phyloP scores from a whole-genome alignment of 2,329 filamentous ascomycete species.

The Verticillium albo-atrum region DNA sequence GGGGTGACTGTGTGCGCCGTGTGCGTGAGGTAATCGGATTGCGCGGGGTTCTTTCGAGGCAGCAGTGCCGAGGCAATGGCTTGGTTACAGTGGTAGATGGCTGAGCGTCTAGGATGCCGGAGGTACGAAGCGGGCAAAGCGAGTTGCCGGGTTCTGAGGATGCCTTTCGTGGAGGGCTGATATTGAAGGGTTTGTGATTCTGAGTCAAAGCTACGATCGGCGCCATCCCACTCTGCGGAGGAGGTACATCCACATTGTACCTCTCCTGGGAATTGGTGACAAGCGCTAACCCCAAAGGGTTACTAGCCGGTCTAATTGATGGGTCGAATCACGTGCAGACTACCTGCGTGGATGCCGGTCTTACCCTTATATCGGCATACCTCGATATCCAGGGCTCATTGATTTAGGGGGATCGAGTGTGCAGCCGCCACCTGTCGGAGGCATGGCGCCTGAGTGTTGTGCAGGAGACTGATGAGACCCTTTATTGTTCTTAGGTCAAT shows the following conservation, averaged over 20 bases:
- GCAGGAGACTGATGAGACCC: background rate
- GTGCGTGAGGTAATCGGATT: background rate
- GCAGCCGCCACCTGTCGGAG: too few relatives aligned
- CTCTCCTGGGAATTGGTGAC: background rate
- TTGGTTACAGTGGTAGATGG: background rate
- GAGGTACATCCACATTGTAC: background rate
- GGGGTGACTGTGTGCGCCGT: background rate
- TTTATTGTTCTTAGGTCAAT: too few relatives aligned
- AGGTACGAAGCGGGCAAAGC: background rate
- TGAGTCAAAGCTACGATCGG: background rate
- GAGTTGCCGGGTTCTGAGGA: background rate
- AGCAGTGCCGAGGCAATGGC: background rate
- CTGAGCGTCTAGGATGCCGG: background rate
- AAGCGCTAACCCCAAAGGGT: background rate
- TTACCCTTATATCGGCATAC: background rate
- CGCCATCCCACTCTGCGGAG: background rate
- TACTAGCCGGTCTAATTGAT: background rate
- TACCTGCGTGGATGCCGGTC: background rate
- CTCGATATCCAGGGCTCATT: background rate
- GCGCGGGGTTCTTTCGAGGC: background rate
- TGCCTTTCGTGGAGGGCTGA: background rate
- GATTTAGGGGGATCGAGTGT: too few relatives aligned
- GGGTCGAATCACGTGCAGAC: background rate
- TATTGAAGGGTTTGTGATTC: background rate
- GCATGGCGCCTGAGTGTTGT: too few relatives aligned